Evolutionary conservation across 768 basidiomycete genomes (phyloP).

Genomic region (Calocybe cyanea): DNA sequence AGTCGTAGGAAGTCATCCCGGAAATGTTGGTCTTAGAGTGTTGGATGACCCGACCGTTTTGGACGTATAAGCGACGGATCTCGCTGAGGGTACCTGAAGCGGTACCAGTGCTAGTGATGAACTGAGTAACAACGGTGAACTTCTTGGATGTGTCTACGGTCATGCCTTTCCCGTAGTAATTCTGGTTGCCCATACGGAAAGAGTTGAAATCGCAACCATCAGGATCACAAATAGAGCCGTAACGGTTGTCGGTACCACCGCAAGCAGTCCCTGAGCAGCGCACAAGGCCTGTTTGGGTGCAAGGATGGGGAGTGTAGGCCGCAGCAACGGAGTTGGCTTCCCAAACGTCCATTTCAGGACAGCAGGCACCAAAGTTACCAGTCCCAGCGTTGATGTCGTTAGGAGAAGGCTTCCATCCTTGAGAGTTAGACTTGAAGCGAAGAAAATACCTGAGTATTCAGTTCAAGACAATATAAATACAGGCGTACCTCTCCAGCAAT

Average conservation of each 20-base stretch:
- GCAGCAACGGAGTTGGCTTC: slow-evolving; percentile 49
- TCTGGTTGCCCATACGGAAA: slow-evolving; percentile 46
- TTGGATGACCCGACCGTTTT: slow-evolving; percentile 46
- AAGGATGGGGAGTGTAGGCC: slow-evolving; percentile 51
- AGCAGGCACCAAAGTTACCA: slow-evolving; percentile 46
- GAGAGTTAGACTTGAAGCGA: slow-evolving; percentile 38
- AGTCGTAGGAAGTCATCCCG: slow-evolving; percentile 37
- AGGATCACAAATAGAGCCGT: slow-evolving; percentile 46
- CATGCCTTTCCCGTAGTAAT: slow-evolving; percentile 43
- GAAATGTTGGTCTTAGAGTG: slow-evolving; percentile 45
- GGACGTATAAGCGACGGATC: slow-evolving; percentile 53
- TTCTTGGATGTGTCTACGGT: slow-evolving; percentile 46
- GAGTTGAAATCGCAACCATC: slow-evolving; percentile 58
- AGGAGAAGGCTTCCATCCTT: slow-evolving; percentile 33
- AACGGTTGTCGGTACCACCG: slow-evolving; percentile 28
- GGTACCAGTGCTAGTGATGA: slow-evolving; percentile 45
- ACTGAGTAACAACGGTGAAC: slow-evolving; percentile 58
- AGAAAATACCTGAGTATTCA: too few species aligned
- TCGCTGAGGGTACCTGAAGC: slow-evolving; percentile 44
- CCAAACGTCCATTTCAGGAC: slow-evolving; percentile 59
- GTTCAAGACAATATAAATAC: neutral
- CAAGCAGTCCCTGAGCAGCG: slow-evolving; percentile 40
- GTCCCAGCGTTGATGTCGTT: slow-evolving; percentile 42
- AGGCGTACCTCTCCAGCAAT: slow-evolving; percentile 49
- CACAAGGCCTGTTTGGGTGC: slow-evolving; percentile 34